Base-by-base conservation (phyloP, 768 basidiomycete species). In the Mycena filopes region DNA sequence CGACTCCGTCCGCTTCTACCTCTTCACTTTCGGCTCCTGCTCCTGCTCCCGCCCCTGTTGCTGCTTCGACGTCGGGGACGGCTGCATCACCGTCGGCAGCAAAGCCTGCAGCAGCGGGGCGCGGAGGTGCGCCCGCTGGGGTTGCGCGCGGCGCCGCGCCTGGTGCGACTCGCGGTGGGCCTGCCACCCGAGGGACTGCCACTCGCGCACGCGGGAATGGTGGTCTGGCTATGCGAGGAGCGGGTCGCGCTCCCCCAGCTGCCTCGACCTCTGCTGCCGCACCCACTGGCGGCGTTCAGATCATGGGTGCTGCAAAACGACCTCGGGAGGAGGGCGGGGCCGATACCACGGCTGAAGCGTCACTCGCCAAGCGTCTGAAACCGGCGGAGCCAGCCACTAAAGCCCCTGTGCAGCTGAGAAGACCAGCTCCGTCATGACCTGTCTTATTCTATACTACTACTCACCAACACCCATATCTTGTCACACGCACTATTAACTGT, bases 221-320 rank as follows among this genome's bases (percentile, higher is more conserved):
- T 73, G 53, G 36, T 21, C 20, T 67, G 50, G 55, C 58, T 31
- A 63, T 65, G 33, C 69, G 83, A 46, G 86, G 72, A 12, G 73
- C 74, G 6, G n/a, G 51, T 21, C 61, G 56, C n/a, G 48, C 45
- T 5, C 59, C 61, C 13, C 54, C 66, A 42, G 72, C 66, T 42
- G 72, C 76, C 20, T 61, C 68, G 45, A 62, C 69, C 21, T 60
- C 76, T 16, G 71, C 76, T 1, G 64, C 80, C 5, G 65, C 78
- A 13, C 68, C 81, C 5, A 50, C 81, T 40, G 70, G 79, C 15
- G 77, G 76, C 9, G 84, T 89, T 42, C 84, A 85, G 16, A 90
- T 90, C 47, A 83, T 87, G 70, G 90, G 89, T 36, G 90, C 89
- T 7, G 88, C 89, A 18, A 92, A 92, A 68, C 85, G 90, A 28